phyloP scores from a whole-genome alignment of 2,329 filamentous ascomycete genomes.

The Penicillium palitans region DNA sequence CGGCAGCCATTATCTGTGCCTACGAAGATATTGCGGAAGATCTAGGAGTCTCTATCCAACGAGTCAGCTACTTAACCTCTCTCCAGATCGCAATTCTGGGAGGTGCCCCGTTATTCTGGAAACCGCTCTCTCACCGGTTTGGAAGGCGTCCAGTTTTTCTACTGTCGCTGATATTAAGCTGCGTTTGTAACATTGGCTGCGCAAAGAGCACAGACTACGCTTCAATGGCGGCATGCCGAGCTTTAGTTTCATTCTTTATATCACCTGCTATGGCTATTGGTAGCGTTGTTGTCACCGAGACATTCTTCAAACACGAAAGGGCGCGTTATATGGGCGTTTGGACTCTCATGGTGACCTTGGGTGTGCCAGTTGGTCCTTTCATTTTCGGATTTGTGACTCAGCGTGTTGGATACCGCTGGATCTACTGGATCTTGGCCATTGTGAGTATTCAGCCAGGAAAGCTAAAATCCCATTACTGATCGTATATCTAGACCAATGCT shows the following conservation, averaged over 20 bases:
- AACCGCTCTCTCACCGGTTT: slow-evolving; percentile 55
- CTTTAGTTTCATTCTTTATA: slow-evolving; percentile 56
- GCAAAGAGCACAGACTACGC: slow-evolving; percentile 52
- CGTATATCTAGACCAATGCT: slow-evolving; percentile 49
- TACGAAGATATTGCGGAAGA: slow-evolving; percentile 56
- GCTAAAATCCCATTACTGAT: slow-evolving; percentile 2
- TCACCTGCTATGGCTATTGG: slow-evolving; percentile 54
- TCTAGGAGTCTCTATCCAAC: slow-evolving; percentile 50
- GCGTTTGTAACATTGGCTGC: slow-evolving; percentile 56
- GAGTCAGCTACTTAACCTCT: slow-evolving; percentile 56
- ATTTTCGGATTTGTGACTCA: slow-evolving; percentile 50
- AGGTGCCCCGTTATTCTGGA: slow-evolving; percentile 57
- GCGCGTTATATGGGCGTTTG: slow-evolving; percentile 58
- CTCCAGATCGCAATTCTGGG: slow-evolving; percentile 58
- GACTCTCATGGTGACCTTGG: slow-evolving; percentile 53
- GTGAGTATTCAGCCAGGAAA: slow-evolving; percentile 35
- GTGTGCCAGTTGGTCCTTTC: slow-evolving; percentile 44
- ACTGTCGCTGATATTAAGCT: slow-evolving; percentile 50
- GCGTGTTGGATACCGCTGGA: slow-evolving; percentile 58
- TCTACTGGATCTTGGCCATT: slow-evolving; percentile 60
- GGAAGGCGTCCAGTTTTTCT: slow-evolving; percentile 58
- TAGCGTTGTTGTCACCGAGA: slow-evolving; percentile 57
- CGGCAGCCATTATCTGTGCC: slow-evolving; percentile 56
- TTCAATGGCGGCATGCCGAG: slow-evolving; percentile 53
- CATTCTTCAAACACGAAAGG: slow-evolving; percentile 56